Base-by-base conservation (phyloP, 192 early-diverging fungal species). In the Backusella circina region DNA sequence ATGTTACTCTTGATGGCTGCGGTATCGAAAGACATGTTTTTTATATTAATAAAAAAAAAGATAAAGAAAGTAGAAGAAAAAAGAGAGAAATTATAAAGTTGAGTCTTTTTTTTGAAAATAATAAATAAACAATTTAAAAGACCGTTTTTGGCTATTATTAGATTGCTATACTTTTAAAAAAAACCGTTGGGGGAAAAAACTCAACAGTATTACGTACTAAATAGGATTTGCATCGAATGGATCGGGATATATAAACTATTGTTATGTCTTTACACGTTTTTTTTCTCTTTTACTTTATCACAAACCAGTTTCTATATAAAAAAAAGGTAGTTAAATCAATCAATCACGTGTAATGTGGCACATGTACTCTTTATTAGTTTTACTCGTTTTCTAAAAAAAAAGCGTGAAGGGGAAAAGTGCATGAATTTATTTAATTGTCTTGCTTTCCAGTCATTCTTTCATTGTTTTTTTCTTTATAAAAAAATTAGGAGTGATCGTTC, bases 1-100 rank as follows among this genome's bases (percentile, higher is more conserved):
- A 74, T 16, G 33, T 69, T 78, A 33, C 26, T 39, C 31, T 74
- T 71, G 18, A 78, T 73, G 37, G 77, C 65, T 36, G 31, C 65
- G 38, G 65, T 68, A 41, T 67, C 65, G 41, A 78, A 74, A 10
- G 71, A 71, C 69, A 70, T 70, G 65, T 6, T 66, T 32, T 35
- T 67, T 33, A 1, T 21, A 18, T 33, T n/a, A n/a, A n/a, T n/a
- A n/a, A n/a, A n/a, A n/a, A n/a, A 67, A 36, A 21, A 35, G n/a
- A 67, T 36, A 67, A 35, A 67, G 33, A 67, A 35, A 36, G 66
- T 21, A 35, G n/a, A 67, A 35, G 65, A n/a, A 67, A 67, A 67
- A 36, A 18, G 8, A 57, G 9, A 26, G 23, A 61, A 61, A 61
- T n/a, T 26, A 9, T 61, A 28, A 61, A 61, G 54, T 61, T 23